Conservation (phyloP, 306 rosid species). For the Lathyrus oleraceus region DNA sequence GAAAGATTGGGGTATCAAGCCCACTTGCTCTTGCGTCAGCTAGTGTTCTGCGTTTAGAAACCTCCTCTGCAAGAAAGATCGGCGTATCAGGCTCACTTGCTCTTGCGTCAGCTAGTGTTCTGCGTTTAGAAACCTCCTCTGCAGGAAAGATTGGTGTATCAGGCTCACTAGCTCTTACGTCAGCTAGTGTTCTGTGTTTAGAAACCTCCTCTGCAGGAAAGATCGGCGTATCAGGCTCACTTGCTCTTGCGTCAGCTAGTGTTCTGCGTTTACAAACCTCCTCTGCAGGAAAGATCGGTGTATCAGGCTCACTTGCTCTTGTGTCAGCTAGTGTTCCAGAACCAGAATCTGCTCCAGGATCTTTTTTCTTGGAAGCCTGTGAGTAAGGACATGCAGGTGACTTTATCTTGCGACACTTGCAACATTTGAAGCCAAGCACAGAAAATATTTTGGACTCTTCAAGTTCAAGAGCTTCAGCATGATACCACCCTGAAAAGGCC, state of each 20-base stretch:
- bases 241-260: slow-evolving; percentile 36
- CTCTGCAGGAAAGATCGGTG: too few species aligned
- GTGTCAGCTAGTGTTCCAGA: slow-evolving; percentile 41
- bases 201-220: slow-evolving; percentile 48
- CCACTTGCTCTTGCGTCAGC: slow-evolving; percentile 43
- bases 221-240: slow-evolving; percentile 54
- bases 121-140: too few species aligned
- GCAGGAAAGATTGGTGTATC: too few species aligned
- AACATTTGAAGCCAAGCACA: slow-evolving; percentile 75
- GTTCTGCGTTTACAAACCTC: background rate
- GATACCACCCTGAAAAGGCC: slow-evolving; percentile 69
- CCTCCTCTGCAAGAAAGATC: too few species aligned
- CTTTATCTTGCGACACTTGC: slow-evolving; percentile 78
- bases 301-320: slow-evolving; percentile 36
- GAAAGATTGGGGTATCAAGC: slow-evolving; percentile 53
- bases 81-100: too few species aligned
- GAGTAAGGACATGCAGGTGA: slow-evolving; percentile 70
- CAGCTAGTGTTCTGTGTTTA: slow-evolving; percentile 30
- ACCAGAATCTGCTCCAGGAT: slow-evolving; percentile 41
- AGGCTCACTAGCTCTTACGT: slow-evolving; percentile 13
- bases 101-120: slow-evolving; percentile 31
- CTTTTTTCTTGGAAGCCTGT: slow-evolving; percentile 47
- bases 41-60: background rate
- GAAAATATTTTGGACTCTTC: slow-evolving; percentile 67
- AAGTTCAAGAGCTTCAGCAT: slow-evolving; percentile 77